These are phyloP conservation scores for Chondrostereum purpureum DNA, from an alignment of 1,284 basidiomycete genomes.

Conservation along the genomic window DNA sequence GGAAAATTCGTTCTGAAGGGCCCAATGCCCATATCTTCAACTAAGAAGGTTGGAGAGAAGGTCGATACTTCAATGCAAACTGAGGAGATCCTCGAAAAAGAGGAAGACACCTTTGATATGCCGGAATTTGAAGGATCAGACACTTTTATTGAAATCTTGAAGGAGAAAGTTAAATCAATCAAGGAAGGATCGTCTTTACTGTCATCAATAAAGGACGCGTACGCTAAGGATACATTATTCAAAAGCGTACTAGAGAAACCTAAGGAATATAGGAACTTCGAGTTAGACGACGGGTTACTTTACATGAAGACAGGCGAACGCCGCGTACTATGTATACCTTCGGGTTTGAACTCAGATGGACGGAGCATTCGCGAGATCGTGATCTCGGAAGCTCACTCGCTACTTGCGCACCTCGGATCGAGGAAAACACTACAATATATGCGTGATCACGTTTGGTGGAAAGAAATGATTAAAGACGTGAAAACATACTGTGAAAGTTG, in stretches of 20 bases:
- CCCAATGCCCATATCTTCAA: not conserved
- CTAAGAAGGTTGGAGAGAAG: not conserved
- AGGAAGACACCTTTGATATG: not conserved
- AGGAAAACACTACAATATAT: slow-evolving; percentile 24
- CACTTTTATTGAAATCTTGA: not conserved
- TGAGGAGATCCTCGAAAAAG: not conserved
- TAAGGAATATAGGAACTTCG: slow-evolving; percentile 17
- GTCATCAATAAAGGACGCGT: slow-evolving; percentile 7
- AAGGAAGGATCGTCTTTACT: no score
- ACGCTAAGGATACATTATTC: slow-evolving; percentile 18
- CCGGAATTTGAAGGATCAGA: not conserved
- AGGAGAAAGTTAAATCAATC: slow-evolving; percentile 1
- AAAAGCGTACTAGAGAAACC: slow-evolving; percentile 15
- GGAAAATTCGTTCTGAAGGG: no score
- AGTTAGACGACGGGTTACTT: slow-evolving; percentile 14
- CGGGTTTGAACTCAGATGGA: not conserved
- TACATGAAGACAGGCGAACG: slow-evolving; percentile 18
- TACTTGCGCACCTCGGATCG: slow-evolving; percentile 26
- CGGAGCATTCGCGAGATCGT: not conserved
- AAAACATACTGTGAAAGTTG: slow-evolving; percentile 21
- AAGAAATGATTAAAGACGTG: slow-evolving; percentile 20
- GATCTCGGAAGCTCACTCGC: slow-evolving; percentile 15
- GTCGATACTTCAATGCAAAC: not conserved
- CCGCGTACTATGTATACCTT: not conserved
- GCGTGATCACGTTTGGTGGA: slow-evolving; percentile 28